Conservation (phyloP, 352 stramenopile genomes). For the Phytophthora pini region DNA sequence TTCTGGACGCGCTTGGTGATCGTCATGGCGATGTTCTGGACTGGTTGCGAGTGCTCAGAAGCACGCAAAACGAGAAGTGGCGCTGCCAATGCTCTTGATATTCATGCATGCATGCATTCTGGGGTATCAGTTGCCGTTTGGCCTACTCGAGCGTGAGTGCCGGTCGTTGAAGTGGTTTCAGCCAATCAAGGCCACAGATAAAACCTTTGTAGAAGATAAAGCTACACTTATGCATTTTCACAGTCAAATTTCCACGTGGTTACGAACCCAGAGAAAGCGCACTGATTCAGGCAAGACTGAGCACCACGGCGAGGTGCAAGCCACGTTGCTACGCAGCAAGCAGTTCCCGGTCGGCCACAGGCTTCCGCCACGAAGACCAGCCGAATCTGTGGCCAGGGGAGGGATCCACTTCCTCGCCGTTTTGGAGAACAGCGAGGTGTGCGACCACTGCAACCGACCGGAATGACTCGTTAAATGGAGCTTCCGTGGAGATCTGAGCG, state of each 20-base stretch:
- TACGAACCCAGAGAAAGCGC: slow-evolving; percentile 16
- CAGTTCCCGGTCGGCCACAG: background rate
- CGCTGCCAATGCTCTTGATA: background rate
- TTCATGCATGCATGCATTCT: slow-evolving; percentile 18
- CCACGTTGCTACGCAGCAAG: slow-evolving; percentile 19
- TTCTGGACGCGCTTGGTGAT: slow-evolving; percentile 70
- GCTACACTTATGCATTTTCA: no score
- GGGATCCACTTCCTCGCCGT: background rate
- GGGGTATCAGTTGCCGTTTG: slow-evolving; percentile 3
- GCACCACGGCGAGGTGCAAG: slow-evolving; percentile 1
- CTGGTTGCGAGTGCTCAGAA: slow-evolving; percentile 6
- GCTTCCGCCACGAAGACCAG: background rate
- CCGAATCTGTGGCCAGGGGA: background rate
- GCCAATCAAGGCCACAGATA: background rate
- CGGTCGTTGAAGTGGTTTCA: slow-evolving; percentile 4
- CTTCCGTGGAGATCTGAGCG: no score
- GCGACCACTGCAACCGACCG: no score
- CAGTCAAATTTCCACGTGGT: slow-evolving; percentile 18
- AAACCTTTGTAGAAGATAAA: background rate
- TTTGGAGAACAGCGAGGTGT: background rate
- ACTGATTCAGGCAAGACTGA: background rate
- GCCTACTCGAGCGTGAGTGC: slow-evolving; percentile 10
- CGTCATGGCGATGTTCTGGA: slow-evolving; percentile 36
- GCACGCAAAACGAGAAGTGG: slow-evolving; percentile 32
- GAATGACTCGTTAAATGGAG: no score